phyloP scores from a whole-genome alignment of 352 stramenopile genomes.

The Pythium apleroticum region DNA sequence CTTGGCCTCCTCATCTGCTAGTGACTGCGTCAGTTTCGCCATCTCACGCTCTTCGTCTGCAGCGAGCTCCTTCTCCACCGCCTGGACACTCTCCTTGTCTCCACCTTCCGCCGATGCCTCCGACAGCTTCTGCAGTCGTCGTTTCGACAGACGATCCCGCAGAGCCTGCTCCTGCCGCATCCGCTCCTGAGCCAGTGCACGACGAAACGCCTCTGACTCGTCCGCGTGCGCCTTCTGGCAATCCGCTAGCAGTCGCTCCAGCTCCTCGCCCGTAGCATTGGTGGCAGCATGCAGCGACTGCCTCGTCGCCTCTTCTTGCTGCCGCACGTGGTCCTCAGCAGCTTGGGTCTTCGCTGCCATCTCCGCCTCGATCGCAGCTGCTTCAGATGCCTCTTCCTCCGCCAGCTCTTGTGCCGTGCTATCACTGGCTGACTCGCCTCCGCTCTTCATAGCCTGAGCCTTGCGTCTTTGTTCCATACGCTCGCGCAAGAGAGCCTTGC shows the following conservation, averaged over 20 bases:
- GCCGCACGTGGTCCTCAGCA: background rate
- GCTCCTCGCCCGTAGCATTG: constrained; percentile 7
- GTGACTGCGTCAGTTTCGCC: background rate
- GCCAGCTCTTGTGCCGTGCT: background rate
- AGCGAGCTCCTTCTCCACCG: constrained; percentile 9
- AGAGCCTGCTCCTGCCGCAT: constrained; percentile 13
- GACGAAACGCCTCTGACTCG: constrained; percentile 11
- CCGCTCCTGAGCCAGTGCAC: constrained; percentile 15
- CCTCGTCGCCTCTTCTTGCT: constrained; percentile 5
- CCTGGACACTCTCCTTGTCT: background rate
- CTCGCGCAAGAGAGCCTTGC: constrained; percentile 10
- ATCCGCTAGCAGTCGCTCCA: constrained; percentile 11
- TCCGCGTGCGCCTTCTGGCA: constrained; percentile 11
- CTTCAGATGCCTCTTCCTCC: background rate
- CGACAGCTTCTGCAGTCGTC: constrained; percentile 11
- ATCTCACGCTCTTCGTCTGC: constrained; percentile 11
- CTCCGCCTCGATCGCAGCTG: constrained; percentile 11
- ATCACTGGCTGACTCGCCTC: background rate
- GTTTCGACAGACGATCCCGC: constrained; percentile 14
- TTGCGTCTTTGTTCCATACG: constrained; percentile 19
- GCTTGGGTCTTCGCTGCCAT: background rate
- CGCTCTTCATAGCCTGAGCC: constrained; percentile 6
- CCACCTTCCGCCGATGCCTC: background rate
- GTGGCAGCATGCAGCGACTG: background rate
- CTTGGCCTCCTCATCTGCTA: constrained; percentile 13